phyloP scores from a whole-genome alignment of 441 rosid species.

The Bocquillonia castaneifolia region DNA sequence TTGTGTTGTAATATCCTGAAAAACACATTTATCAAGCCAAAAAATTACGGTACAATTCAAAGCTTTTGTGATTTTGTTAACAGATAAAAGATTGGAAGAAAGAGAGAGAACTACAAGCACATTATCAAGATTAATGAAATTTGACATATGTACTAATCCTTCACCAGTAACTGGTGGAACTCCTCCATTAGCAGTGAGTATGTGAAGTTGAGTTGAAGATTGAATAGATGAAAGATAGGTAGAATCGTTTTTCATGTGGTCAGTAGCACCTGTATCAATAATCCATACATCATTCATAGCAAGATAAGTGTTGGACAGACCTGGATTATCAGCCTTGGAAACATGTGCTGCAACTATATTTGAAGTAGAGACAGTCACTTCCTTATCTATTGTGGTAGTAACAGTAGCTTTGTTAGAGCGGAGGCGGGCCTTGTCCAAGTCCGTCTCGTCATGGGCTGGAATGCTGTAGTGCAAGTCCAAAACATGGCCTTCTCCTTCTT shows the following conservation, averaged over 20 bases:
- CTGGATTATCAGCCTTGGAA: background rate
- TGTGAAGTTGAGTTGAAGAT: background rate
- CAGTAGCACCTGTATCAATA: slow-evolving; percentile 2
- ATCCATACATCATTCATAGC: background rate
- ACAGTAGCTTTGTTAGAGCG: too few relatives aligned
- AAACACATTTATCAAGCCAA: background rate
- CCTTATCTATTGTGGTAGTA: background rate
- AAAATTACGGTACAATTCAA: background rate
- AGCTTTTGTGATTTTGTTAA: background rate
- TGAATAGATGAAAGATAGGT: background rate
- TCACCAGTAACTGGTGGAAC: background rate
- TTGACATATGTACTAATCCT: background rate
- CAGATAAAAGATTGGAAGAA: slow-evolving; percentile 7
- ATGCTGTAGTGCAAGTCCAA: too few relatives aligned
- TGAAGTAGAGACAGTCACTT: background rate
- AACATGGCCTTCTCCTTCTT: too few relatives aligned
- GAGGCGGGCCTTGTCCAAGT: too few relatives aligned
- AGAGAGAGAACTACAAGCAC: slow-evolving; percentile 13
- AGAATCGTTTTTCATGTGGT: background rate
- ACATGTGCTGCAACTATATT: background rate
- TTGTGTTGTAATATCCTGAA: background rate
- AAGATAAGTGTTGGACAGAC: background rate
- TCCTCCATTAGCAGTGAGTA: slow-evolving; percentile 3
- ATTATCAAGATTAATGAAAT: background rate
- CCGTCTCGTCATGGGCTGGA: too few relatives aligned